Conservation (phyloP, 768 basidiomycete species). For the Psilocybe tampanensis region DNA sequence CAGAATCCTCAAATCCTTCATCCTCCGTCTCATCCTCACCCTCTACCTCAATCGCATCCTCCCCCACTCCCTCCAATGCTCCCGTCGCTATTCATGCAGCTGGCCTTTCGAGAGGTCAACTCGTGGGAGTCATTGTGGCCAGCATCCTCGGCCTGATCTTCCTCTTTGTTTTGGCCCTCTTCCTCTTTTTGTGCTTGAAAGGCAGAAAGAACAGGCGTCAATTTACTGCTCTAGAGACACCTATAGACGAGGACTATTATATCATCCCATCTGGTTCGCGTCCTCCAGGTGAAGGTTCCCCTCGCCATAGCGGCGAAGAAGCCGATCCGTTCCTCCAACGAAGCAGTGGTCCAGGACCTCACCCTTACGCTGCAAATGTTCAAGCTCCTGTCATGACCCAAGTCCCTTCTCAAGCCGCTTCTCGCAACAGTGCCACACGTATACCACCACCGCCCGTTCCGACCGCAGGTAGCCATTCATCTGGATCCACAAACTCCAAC, state of each 20-base stretch:
- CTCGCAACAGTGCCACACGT: slow-evolving; percentile 23
- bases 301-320: slow-evolving; percentile 72
- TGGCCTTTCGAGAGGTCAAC: slow-evolving; percentile 39
- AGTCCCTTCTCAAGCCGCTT: slow-evolving; percentile 22
- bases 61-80: slow-evolving; percentile 22
- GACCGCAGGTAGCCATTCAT: slow-evolving; percentile 39
- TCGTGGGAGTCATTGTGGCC: slow-evolving; percentile 61
- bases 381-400: slow-evolving; percentile 17
- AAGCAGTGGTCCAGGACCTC: slow-evolving; percentile 20
- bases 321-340: slow-evolving; percentile 62
- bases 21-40: slow-evolving; percentile 19
- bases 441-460: slow-evolving; percentile 39
- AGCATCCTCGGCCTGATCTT: slow-evolving; percentile 61
- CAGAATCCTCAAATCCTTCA: slow-evolving; percentile 22
- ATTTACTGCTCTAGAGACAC: slow-evolving; percentile 33
- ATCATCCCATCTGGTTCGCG: slow-evolving; percentile 41
- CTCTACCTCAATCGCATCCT: slow-evolving; percentile 22
- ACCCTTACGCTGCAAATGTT: slow-evolving; percentile 8
- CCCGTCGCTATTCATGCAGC: slow-evolving; percentile 12
- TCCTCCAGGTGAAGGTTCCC: slow-evolving; percentile 64
- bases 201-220: slow-evolving; percentile 44
- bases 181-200: slow-evolving; percentile 49
- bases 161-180: slow-evolving; percentile 53
- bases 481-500: slow-evolving; percentile 43
- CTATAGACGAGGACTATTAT: slow-evolving; percentile 40